Base-by-base conservation (phyloP, 108 stramenopile genomes). In the Cylindrotheca closterium region DNA sequence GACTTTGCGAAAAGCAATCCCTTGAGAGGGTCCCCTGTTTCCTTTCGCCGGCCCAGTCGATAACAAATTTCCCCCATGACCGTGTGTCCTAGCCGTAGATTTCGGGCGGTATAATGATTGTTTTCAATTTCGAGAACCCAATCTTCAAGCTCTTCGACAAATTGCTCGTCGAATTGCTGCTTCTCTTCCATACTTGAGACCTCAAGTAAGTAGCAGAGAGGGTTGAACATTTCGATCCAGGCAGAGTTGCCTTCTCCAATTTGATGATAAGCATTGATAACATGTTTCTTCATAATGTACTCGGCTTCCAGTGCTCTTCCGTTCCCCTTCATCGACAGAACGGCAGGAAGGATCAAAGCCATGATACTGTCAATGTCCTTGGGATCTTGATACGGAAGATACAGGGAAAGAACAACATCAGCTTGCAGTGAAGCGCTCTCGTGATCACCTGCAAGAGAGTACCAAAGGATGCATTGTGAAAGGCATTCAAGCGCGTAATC, bases 401-500 rank as follows among this genome's bases (percentile, higher is more conserved):
- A 49, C 26, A 61, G 22, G 10, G 10, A 10, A 23, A 58, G 54
- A 15, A 68, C 59, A 19, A 68, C 48, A 42, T 42, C 37, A 10
- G 37, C 7, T 8, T 42, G 37, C 37, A 42, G 37, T 15, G 37
- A 42, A 18, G 83, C 82, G 47, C 60, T 61, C 7, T 84, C 71
- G 18, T 25, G 67, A 47, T 62, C 51, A 3, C 79, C 80, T 1
- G 79, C 60, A 30, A 46, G 62, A 26, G 31, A 47, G 47, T 75
- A 47, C 75, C 78, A 86, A 55, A 77, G 69, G 10, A 81, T 63
- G 66, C 73, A 55, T 19, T 74, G 72, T 15, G 78, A 47, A 67
- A 82, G 79, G 45, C 76, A 68, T 51, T 81, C 79, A 0, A 75
- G 83, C 26, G 74, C 76, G 19, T 66, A 32, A 65, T 90, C 88